A percentile compares a stretch with the other conserved stretches of the same genome.
Evolutionary conservation across 2,329 filamentous ascomycete genomes (phyloP).

Genomic region (Penicillium brasilianum): DNA sequence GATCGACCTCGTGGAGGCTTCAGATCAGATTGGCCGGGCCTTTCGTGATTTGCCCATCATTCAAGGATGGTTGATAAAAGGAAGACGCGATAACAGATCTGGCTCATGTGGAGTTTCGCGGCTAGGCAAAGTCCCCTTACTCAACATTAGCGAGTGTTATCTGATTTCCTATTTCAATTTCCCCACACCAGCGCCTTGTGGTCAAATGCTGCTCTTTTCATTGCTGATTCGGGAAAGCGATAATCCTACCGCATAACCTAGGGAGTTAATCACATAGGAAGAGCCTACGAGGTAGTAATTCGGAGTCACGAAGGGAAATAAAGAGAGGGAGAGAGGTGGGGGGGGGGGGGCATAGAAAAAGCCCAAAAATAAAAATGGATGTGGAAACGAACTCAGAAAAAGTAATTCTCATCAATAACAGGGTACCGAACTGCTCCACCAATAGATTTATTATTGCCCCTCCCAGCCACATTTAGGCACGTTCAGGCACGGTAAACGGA

Average conservation of each 20-base stretch:
- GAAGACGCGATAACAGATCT: background rate
- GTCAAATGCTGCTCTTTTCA: background rate
- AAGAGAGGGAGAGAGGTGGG: background rate
- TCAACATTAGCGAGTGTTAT: conserved; percentile 4
- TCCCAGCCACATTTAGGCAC: background rate
- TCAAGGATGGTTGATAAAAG: conserved; percentile 16
- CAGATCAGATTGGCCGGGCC: conserved; percentile 15
- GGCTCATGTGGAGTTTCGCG: background rate
- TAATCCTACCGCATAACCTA: background rate
- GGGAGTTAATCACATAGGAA: background rate
- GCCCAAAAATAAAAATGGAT: background rate
- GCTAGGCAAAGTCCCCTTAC: conserved; percentile 1
- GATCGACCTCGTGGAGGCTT: conserved; percentile 15
- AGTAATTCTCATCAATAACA: background rate
- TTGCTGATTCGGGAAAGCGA: background rate
- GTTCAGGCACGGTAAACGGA: background rate
- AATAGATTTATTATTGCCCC: background rate
- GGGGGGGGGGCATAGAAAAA: background rate
- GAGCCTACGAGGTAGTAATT: background rate
- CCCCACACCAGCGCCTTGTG: background rate
- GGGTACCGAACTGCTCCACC: background rate
- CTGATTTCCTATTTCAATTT: background rate
- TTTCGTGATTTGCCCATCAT: conserved; percentile 19
- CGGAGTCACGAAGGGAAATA: background rate
- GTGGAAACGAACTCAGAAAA: background rate